These are phyloP conservation scores for Neurospora sublineolata DNA, from an alignment of 495 filamentous ascomycete genomes.

Conservation along the genomic window DNA sequence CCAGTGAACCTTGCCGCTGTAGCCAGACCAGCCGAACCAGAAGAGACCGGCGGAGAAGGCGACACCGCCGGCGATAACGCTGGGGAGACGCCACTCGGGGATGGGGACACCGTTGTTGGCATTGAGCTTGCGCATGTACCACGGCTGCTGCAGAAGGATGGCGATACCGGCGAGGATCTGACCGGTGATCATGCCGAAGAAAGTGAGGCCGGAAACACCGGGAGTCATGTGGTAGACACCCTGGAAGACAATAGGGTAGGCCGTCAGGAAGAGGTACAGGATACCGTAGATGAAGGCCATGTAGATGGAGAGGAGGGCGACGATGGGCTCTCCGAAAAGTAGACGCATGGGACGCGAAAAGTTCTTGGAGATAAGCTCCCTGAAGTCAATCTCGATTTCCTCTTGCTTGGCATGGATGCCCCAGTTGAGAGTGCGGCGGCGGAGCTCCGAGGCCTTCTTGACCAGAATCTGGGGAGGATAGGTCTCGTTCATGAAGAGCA, in stretches of 20 bases:
- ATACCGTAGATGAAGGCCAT: conserved; percentile 74
- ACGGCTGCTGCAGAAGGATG: conserved; percentile 55
- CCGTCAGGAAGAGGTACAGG: conserved; percentile 70
- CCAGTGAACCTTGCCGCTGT: conserved; percentile 57
- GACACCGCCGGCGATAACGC: conserved; percentile 64
- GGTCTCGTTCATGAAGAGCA: conserved; percentile 69
- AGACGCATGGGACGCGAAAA: conserved; percentile 70
- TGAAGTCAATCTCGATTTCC: conserved; percentile 77
- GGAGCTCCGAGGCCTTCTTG: conserved; percentile 63
- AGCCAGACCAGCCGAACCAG: conserved; percentile 81
- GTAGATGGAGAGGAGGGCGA: conserved; percentile 62
- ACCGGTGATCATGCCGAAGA: conserved; percentile 70
- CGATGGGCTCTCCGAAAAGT: conserved; percentile 70
- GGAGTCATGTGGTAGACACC: conserved; percentile 53
- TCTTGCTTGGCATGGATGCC: conserved; percentile 91
- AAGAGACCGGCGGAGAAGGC: conserved; percentile 68
- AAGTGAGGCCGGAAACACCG: conserved; percentile 63
- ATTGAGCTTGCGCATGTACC: conserved; percentile 55
- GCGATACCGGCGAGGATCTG: conserved; percentile 54
- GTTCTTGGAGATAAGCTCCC: conserved; percentile 71
- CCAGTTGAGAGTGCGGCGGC: conserved; percentile 79
- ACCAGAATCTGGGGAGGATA: conserved; percentile 76
- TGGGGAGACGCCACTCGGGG: conserved; percentile 79
- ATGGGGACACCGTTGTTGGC: conserved; percentile 64
- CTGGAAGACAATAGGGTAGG: conserved; percentile 72